Evolutionary conservation across 2,329 filamentous ascomycete species (phyloP).

Genomic region (Exophiala mesophila): DNA sequence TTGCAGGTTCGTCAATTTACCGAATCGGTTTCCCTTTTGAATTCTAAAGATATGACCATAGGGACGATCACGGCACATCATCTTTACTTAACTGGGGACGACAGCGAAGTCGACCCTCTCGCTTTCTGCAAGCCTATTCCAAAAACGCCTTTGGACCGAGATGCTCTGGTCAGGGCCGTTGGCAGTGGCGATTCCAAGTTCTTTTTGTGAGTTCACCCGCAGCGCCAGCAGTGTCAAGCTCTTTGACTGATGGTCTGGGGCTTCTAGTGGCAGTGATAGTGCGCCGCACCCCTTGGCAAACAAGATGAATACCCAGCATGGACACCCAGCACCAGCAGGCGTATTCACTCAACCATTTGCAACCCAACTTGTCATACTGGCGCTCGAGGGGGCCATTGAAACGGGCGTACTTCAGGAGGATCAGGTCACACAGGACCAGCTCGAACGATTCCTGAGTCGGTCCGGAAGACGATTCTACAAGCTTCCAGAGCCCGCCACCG

Average conservation of each 20-base stretch:
- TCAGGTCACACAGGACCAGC: slow-evolving; percentile 50
- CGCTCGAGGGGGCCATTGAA: slow-evolving; percentile 52
- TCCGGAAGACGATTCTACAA: slow-evolving; percentile 54
- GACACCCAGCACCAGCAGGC: slow-evolving; percentile 49
- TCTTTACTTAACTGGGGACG: slow-evolving; percentile 71
- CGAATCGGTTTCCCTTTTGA: too few relatives aligned
- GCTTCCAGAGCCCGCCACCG: slow-evolving; percentile 35
- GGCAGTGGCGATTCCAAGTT: slow-evolving; percentile 54
- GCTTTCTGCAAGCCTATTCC: slow-evolving; percentile 74
- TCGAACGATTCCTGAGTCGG: slow-evolving; percentile 55
- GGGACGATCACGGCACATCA: slow-evolving; percentile 85
- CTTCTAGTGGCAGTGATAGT: too few relatives aligned
- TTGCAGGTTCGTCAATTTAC: too few relatives aligned
- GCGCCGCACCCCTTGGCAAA: slow-evolving; percentile 60
- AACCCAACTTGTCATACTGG: slow-evolving; percentile 55
- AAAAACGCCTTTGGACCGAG: slow-evolving; percentile 66
- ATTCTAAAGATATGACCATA: too few relatives aligned
- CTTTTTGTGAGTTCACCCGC: slow-evolving; percentile 65
- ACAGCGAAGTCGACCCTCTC: slow-evolving; percentile 68
- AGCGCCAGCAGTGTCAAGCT: too few relatives aligned
- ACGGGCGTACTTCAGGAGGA: slow-evolving; percentile 50
- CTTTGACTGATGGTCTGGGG: too few relatives aligned
- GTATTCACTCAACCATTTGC: slow-evolving; percentile 60
- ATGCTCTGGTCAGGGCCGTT: slow-evolving; percentile 63
- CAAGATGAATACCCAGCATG: slow-evolving; percentile 35